Base-by-base conservation (phyloP, 257 asterid species). In the Solanum piurae region DNA sequence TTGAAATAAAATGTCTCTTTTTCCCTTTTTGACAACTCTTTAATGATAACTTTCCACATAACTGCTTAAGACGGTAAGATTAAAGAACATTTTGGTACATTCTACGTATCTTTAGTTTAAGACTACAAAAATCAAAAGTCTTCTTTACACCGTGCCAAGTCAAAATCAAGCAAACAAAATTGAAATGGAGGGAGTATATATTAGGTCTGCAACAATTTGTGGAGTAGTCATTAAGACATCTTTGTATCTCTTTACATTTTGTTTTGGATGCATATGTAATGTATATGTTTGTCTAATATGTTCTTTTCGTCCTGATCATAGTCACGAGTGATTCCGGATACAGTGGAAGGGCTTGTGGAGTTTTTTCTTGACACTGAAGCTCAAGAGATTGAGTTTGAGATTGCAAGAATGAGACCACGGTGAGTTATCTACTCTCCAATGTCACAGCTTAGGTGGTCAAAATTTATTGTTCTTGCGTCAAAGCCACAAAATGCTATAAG, bases 291-390 rank as follows among this genome's bases (percentile, higher is more conserved):
- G 18, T 46, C 42, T 80, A 9, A 9, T 46, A 0, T 46, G n/a
- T 18, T 80, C 10, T 27, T 29, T 46, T 44, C 4, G 3, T 87
- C 31, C 49, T 55, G 12, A 84, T 38, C 64, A 88, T 86, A 96
- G 99, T 90, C 98, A 87, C 95, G 98, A 86, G 94, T 87, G 87
- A 88, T 93, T 83, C 99, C 99, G 31, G 95, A 91, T 83, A 88
- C 90, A 83, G 87, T 87, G 18, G 98, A 88, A 33, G 91, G 76
- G 87, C 90, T 95, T 89, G 96, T 96, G 3, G 99, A 96, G 95
- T 96, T 91, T 88, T 93, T 96, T 87, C 97, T 96, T 23, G 98
- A 96, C 88, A 96, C 98, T 18, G 99, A 96, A 91, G 98, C 98
- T 49, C 99, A 89, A 90, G 98, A 95, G 90, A 90, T 96, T 16